Percentiles rank a stretch among this genome's conserved stretches.
Conservation (phyloP, 2,329 filamentous ascomycete species). For the Metarhizium robertsii region DNA sequence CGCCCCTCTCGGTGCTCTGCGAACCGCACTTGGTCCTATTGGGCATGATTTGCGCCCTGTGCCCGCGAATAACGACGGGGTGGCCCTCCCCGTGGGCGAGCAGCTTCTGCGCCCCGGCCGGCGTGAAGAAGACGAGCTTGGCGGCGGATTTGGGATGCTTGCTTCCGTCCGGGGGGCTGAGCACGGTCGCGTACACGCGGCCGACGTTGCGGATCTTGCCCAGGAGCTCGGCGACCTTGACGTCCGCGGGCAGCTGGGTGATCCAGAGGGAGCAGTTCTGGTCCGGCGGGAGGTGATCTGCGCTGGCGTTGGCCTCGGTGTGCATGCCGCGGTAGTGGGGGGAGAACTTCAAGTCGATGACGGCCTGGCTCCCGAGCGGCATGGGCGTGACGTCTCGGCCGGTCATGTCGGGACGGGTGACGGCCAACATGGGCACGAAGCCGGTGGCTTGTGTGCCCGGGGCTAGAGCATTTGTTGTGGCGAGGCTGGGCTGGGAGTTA, state of each 20-base stretch:
- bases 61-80: conserved; percentile 27
- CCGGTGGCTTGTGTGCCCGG: neutral
- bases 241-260: conserved; percentile 36
- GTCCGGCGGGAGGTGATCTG: conserved; percentile 17
- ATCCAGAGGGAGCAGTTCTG: conserved; percentile 45
- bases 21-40: conserved; percentile 39
- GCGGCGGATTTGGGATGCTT: conserved; percentile 31
- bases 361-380: conserved; percentile 1
- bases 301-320: conserved; percentile 25
- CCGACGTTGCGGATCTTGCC: conserved; percentile 33
- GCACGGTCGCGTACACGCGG: conserved; percentile 40
- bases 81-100: conserved; percentile 12
- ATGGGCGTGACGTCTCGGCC: conserved; percentile 4
- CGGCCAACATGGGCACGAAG: conserved; percentile 15
- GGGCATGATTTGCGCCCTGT: conserved; percentile 28
- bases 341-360: conserved; percentile 17
- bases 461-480: neutral
- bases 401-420: conserved; percentile 10
- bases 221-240: conserved; percentile 35
- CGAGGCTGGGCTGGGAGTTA: neutral
- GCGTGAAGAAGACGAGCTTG: conserved; percentile 40
- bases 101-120: conserved; percentile 25
- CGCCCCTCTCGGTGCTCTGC: conserved; percentile 16
- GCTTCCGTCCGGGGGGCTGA: conserved; percentile 36
- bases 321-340: conserved; percentile 27